phyloP scores from a whole-genome alignment of 2,329 filamentous ascomycete genomes.

The Fusarium domesticum region DNA sequence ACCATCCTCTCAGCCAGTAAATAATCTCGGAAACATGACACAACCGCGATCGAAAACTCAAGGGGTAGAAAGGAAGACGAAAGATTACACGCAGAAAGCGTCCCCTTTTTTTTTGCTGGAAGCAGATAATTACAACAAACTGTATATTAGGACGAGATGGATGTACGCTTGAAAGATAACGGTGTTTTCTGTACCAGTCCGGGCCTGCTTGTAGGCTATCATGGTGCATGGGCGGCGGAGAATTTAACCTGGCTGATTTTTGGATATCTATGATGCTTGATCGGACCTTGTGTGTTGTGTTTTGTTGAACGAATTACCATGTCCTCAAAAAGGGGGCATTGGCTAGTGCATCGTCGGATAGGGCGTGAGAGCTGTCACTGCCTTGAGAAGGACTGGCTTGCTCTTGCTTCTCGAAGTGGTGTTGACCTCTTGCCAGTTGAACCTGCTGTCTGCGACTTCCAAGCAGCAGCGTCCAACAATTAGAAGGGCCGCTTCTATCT shows the following conservation, averaged over 20 bases:
- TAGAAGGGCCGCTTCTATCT: too few species aligned
- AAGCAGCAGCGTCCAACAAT: too few species aligned
- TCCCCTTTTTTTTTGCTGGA: background rate
- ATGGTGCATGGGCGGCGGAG: background rate
- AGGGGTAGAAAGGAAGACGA: background rate
- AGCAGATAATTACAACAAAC: background rate
- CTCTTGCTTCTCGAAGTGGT: too few species aligned
- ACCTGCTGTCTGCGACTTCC: too few species aligned
- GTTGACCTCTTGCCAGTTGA: too few species aligned
- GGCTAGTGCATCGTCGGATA: too few species aligned
- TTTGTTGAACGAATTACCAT: too few species aligned
- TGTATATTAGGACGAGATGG: slow-evolving; percentile 1
- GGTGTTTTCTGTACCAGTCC: background rate
- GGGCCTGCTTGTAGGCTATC: background rate
- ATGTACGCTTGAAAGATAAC: background rate
- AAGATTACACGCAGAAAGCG: background rate
- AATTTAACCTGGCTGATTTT: background rate
- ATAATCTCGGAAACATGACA: slow-evolving; percentile 10
- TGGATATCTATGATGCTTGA: background rate
- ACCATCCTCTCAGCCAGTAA: slow-evolving; percentile 26
- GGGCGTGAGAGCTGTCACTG: too few species aligned
- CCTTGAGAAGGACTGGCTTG: too few species aligned
- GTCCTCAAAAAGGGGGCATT: background rate
- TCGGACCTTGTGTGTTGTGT: background rate
- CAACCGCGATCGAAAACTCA: background rate